Conservation (phyloP, 169 alveolate genomes). For the Theileria luwenshuni region DNA sequence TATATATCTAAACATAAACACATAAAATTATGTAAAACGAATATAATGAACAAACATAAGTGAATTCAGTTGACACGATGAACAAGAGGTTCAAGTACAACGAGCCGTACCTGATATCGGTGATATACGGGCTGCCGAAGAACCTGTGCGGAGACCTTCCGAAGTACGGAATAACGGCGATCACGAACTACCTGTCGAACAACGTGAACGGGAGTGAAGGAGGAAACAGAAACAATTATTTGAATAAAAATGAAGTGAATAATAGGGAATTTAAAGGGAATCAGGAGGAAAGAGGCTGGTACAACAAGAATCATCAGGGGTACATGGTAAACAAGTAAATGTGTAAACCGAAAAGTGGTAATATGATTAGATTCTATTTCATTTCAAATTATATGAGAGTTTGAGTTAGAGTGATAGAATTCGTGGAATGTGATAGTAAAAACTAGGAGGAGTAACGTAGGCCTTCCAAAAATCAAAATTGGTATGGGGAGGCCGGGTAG, state of each 20-base stretch:
- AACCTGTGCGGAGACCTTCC: constrained; percentile 33
- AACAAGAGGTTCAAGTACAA: constrained; percentile 4
- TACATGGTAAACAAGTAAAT: neutral
- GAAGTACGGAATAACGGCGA: constrained; percentile 46
- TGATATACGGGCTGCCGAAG: constrained; percentile 39
- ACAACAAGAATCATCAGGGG: neutral
- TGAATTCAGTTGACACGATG: neutral
- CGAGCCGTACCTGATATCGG: constrained; percentile 33
- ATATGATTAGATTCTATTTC: too few species aligned
- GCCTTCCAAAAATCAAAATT: too few species aligned
- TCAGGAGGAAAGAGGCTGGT: neutral
- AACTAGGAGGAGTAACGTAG: too few species aligned
- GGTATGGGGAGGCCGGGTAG: too few species aligned
- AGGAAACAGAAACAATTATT: neutral
- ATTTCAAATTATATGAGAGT: too few species aligned
- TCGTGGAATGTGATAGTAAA: too few species aligned
- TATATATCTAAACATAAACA: too few species aligned
- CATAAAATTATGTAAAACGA: too few species aligned
- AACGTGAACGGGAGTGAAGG: neutral
- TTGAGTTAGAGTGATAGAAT: too few species aligned
- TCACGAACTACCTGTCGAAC: constrained; percentile 22
- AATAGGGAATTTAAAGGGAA: neutral
- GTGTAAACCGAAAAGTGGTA: too few species aligned
- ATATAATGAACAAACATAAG: neutral
- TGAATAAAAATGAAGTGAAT: neutral